These are phyloP conservation scores for Pisolithus thermaeus DNA, from an alignment of 1,284 basidiomycete species.

Conservation along the genomic window DNA sequence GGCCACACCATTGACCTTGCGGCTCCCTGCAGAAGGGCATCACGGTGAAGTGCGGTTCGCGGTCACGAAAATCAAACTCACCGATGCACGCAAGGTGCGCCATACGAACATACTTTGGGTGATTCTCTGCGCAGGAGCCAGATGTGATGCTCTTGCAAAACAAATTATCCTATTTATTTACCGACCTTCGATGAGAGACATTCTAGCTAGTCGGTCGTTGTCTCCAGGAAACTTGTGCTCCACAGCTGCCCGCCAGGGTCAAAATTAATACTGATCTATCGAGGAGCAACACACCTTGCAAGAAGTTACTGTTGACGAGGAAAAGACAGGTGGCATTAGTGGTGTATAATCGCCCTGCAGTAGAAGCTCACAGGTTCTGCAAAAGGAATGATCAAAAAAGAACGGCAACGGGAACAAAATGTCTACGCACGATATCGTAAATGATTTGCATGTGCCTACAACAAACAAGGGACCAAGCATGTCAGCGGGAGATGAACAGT, in stretches of 20 bases:
- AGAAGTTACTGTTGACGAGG: slow-evolving; percentile 44
- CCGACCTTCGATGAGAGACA: slow-evolving; percentile 85
- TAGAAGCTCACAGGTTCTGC: neutral
- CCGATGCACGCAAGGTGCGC: slow-evolving; percentile 77
- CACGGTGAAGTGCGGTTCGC: too few species aligned
- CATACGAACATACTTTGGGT: slow-evolving; percentile 85
- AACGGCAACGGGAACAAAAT: neutral
- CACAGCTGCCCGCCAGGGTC: slow-evolving; percentile 50
- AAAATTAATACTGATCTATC: neutral
- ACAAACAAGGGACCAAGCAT: too few species aligned
- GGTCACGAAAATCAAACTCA: slow-evolving; percentile 23
- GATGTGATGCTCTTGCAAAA: neutral
- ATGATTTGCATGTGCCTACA: slow-evolving; percentile 80
- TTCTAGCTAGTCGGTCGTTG: slow-evolving; percentile 69
- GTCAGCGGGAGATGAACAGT: neutral
- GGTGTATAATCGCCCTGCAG: neutral
- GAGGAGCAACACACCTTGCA: slow-evolving; percentile 45
- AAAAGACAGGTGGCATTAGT: neutral
- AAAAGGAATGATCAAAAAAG: neutral
- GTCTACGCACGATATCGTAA: slow-evolving; percentile 69
- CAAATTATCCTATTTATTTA: neutral
- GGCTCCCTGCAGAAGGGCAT: slow-evolving; percentile 43
- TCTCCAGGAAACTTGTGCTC: slow-evolving; percentile 87
- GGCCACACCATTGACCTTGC: slow-evolving; percentile 94
- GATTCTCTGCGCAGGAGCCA: slow-evolving; percentile 53